A percentile compares a stretch with the other conserved stretches of the same genome.
These are phyloP conservation scores for Fusarium lyarnte DNA, from an alignment of 2,329 filamentous ascomycete genomes.

Conservation along the genomic window DNA sequence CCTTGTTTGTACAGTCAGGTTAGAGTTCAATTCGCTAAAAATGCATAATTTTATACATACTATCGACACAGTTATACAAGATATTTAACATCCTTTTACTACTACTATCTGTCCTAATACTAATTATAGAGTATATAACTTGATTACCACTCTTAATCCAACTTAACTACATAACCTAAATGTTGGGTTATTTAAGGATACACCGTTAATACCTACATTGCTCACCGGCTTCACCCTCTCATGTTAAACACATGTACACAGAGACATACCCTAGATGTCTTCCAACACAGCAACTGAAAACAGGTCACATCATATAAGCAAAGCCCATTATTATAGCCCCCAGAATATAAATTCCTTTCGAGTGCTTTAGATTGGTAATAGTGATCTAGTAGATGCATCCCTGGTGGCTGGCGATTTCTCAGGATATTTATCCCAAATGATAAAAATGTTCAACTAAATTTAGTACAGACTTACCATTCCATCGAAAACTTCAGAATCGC, in stretches of 20 bases:
- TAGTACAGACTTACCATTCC: too few relatives aligned
- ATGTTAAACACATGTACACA: too few relatives aligned
- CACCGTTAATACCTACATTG: fast-evolving
- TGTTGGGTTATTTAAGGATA: neutral
- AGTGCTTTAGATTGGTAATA: fast-evolving
- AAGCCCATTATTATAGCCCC: fast-evolving
- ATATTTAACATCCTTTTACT: fast-evolving
- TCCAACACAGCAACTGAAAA: neutral
- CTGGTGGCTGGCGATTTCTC: fast-evolving
- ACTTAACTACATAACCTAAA: too few relatives aligned
- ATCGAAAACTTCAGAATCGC: too few relatives aligned
- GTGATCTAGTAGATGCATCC: too few relatives aligned
- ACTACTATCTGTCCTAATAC: too few relatives aligned
- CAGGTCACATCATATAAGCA: fast-evolving
- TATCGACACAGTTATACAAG: fast-evolving
- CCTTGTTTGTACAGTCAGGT: neutral
- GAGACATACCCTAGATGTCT: neutral
- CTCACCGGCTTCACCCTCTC: neutral
- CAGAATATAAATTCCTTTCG: neutral
- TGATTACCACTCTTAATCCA: neutral
- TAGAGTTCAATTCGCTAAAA: neutral
- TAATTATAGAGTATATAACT: too few relatives aligned
- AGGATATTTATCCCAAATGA: neutral
- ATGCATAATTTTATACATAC: neutral
- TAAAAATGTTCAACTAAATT: too few relatives aligned